A percentile compares a stretch with the other conserved stretches of the same genome.
Evolutionary conservation across 2,329 filamentous ascomycete genomes (phyloP).

Genomic region (Xylariales sp.): DNA sequence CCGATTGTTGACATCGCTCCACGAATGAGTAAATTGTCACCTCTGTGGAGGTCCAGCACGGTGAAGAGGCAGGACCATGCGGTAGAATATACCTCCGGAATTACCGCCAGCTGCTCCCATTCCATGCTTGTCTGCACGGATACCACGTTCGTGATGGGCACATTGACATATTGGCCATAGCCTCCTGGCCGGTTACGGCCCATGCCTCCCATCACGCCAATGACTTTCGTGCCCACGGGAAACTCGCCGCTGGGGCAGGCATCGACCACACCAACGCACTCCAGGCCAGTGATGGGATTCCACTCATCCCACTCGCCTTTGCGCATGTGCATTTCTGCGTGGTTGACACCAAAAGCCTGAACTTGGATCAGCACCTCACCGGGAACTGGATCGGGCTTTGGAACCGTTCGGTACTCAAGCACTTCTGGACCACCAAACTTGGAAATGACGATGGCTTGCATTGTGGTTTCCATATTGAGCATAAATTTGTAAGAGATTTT

Average conservation of each 20-base stretch:
- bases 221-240: conserved; percentile 25
- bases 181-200: conserved; percentile 31
- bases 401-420: conserved; percentile 18
- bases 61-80: conserved; percentile 34
- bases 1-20: conserved; percentile 37
- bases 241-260: conserved; percentile 27
- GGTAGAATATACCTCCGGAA: conserved; percentile 34
- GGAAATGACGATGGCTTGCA: conserved; percentile 29
- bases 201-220: conserved; percentile 37
- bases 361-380: conserved; percentile 29
- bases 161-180: conserved; percentile 33
- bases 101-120: conserved; percentile 33
- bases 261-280: conserved; percentile 36
- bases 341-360: conserved; percentile 37
- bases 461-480: conserved; percentile 13
- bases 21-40: conserved; percentile 31
- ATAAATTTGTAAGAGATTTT: conserved; percentile 6
- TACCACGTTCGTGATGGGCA: conserved; percentile 28
- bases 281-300: conserved; percentile 32
- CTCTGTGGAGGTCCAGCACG: conserved; percentile 26
- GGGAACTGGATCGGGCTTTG: conserved; percentile 19
- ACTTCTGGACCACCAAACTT: conserved; percentile 25
- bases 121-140: conserved; percentile 18
- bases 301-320: conserved; percentile 35
- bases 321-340: conserved; percentile 42